Evolutionary conservation across 2,329 filamentous ascomycete genomes (phyloP).

Genomic region (Periconia sp.): DNA sequence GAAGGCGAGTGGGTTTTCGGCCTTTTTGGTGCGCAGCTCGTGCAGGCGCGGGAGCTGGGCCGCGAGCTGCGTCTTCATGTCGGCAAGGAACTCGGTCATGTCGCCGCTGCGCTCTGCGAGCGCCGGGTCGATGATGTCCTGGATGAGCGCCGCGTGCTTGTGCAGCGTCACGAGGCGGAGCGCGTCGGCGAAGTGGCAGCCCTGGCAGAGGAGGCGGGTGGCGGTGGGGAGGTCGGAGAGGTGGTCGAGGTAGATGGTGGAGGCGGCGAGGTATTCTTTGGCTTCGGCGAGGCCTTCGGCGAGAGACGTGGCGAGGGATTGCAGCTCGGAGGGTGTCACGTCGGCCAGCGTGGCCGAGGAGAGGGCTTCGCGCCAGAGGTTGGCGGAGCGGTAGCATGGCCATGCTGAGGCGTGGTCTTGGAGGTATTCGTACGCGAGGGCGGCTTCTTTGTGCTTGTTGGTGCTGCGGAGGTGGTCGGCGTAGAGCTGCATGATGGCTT

Average conservation of each 20-base stretch:
- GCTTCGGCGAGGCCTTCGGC: conserved; percentile 79
- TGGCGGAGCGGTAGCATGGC: conserved; percentile 79
- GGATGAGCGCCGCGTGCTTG: conserved; percentile 63
- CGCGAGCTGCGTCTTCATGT: conserved; percentile 82
- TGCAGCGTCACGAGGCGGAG: conserved; percentile 71
- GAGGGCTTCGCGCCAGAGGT: conserved; percentile 89
- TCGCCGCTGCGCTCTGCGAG: conserved; percentile 78
- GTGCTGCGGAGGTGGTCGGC: conserved; percentile 73
- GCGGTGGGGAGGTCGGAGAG: conserved; percentile 71
- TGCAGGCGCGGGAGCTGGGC: conserved; percentile 84
- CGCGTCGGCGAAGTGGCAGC: conserved; percentile 86
- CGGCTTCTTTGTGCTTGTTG: conserved; percentile 82
- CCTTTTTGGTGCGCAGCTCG: conserved; percentile 79
- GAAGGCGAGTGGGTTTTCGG: conserved; percentile 82
- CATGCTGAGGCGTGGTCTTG: conserved; percentile 73
- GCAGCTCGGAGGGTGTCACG: conserved; percentile 61
- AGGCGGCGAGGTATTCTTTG: conserved; percentile 80
- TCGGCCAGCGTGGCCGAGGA: conserved; percentile 70
- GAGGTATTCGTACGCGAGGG: conserved; percentile 87
- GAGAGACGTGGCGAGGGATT: conserved; percentile 70
- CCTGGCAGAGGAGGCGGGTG: conserved; percentile 79
- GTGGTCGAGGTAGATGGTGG: conserved; percentile 79
- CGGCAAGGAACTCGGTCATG: conserved; percentile 88
- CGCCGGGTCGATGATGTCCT: conserved; percentile 71
- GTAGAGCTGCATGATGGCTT: conserved; percentile 73